Percentiles rank a stretch among this genome's conserved stretches.
Conservation (phyloP, 495 filamentous ascomycete species). For the Lichina pygmaea region DNA sequence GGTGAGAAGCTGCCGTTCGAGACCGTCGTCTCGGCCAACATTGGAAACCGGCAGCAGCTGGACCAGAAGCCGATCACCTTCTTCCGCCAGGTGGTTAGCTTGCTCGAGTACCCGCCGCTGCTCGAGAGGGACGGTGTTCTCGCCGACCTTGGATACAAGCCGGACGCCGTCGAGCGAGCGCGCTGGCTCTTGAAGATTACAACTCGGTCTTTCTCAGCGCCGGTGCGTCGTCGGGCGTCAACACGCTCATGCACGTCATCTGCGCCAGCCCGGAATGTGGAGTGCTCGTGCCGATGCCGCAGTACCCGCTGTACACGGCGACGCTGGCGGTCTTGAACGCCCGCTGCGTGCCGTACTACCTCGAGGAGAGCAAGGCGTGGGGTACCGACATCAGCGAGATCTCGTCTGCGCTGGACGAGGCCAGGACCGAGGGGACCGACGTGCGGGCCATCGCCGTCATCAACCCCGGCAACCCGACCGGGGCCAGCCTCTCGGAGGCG, state of each 20-base stretch:
- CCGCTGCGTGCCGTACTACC: slow-evolving; percentile 67
- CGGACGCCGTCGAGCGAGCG: slow-evolving; percentile 69
- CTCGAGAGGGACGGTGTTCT: slow-evolving; percentile 50
- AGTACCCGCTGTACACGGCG: slow-evolving; percentile 94
- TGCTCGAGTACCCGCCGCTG: slow-evolving; percentile 70
- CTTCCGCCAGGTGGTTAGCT: slow-evolving; percentile 88
- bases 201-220: slow-evolving; percentile 62
- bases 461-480: slow-evolving; percentile 95
- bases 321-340: slow-evolving; percentile 71
- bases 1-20: slow-evolving; percentile 43
- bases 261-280: slow-evolving; percentile 55
- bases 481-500: slow-evolving; percentile 47
- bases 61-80: slow-evolving; percentile 98
- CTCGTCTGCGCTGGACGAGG: slow-evolving; percentile 36
- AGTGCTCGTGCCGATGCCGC: slow-evolving; percentile 81
- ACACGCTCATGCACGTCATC: slow-evolving; percentile 73
- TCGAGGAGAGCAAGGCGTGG: slow-evolving; percentile 69
- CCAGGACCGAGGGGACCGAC: slow-evolving; percentile 48
- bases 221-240: slow-evolving; percentile 83
- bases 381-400: slow-evolving; percentile 63
- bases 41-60: slow-evolving; percentile 95
- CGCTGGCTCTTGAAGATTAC: slow-evolving; percentile 47
- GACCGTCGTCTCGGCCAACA: slow-evolving; percentile 84
- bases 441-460: slow-evolving; percentile 85
- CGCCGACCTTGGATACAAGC: slow-evolving; percentile 51